A percentile compares a stretch with the other conserved stretches of the same genome.
These are phyloP conservation scores for Saraca asoca DNA, from an alignment of 331 rosid genomes.

Conservation along the genomic window DNA sequence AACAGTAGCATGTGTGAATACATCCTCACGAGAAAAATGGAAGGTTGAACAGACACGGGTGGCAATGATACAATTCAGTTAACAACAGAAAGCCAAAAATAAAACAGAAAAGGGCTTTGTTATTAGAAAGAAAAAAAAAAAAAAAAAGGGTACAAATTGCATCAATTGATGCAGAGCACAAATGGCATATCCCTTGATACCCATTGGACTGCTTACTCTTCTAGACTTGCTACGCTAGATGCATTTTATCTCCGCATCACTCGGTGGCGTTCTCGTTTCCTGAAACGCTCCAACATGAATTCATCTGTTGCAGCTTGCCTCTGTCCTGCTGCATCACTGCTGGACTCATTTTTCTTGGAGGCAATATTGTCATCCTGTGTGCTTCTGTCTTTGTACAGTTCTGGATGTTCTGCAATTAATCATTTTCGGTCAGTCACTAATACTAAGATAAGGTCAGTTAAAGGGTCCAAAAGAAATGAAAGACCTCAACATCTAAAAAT, in stretches of 20 bases:
- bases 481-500: neutral
- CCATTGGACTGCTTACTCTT: neutral
- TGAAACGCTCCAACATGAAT: conserved; percentile 91
- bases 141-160: conserved; percentile 1
- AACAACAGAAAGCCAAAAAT: neutral
- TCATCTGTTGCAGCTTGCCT: conserved; percentile 97
- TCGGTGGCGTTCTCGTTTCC: conserved; percentile 93
- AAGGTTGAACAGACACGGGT: too few species aligned
- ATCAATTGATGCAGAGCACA: conserved; percentile 11
- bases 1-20: neutral
- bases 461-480: neutral
- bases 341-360: conserved; percentile 57
- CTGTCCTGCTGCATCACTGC: conserved; percentile 63
- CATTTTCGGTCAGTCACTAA: conserved; percentile 30
- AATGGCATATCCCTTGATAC: conserved; percentile 11
- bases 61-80: too few species aligned
- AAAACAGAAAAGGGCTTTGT: conserved; percentile 4
- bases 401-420: conserved; percentile 81
- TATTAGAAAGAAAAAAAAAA: neutral
- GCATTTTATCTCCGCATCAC: conserved; percentile 69
- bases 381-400: conserved; percentile 80
- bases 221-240: neutral
- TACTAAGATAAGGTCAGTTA: neutral
- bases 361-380: conserved; percentile 62
- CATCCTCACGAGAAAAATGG: too few species aligned